Conservation (phyloP, 768 basidiomycete genomes). For the Hemileccinum impolitum region DNA sequence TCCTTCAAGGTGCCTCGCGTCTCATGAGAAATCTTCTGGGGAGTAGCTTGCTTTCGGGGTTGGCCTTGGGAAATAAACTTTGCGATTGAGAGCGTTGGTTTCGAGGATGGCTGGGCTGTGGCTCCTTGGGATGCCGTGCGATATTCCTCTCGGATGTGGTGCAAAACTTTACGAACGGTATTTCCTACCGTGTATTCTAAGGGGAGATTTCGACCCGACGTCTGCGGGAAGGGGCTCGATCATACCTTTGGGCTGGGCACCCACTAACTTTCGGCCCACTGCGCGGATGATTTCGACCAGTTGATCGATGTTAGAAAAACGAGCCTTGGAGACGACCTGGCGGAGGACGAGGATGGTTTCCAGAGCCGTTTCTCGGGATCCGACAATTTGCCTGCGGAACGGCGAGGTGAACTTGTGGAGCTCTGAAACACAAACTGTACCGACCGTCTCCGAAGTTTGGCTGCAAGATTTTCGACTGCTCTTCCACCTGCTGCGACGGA, state of each 20-base stretch:
- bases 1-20: constrained; percentile 58
- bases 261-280: constrained; percentile 77
- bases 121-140: constrained; percentile 65
- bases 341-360: constrained; percentile 87
- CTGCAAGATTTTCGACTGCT: constrained; percentile 65
- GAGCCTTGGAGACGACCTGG: constrained; percentile 84
- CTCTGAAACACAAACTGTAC: constrained; percentile 40
- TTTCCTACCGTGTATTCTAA: constrained; percentile 94
- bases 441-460: constrained; percentile 69
- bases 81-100: constrained; percentile 63
- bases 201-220: constrained; percentile 1
- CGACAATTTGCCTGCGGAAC: constrained; percentile 75
- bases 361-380: constrained; percentile 83
- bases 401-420: background rate
- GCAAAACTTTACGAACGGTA: constrained; percentile 87
- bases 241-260: constrained; percentile 93
- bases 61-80: constrained; percentile 83
- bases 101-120: constrained; percentile 35
- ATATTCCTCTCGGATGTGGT: constrained; percentile 95
- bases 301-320: constrained; percentile 84
- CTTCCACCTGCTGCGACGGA: constrained; percentile 44
- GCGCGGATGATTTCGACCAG: constrained; percentile 73
- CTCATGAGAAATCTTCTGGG: constrained; percentile 41
- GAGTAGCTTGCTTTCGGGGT: constrained; percentile 46
- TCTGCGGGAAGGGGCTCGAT: constrained; percentile 6